Base-by-base conservation (phyloP, 1,284 basidiomycete genomes). In the Calocybe gambosa region DNA sequence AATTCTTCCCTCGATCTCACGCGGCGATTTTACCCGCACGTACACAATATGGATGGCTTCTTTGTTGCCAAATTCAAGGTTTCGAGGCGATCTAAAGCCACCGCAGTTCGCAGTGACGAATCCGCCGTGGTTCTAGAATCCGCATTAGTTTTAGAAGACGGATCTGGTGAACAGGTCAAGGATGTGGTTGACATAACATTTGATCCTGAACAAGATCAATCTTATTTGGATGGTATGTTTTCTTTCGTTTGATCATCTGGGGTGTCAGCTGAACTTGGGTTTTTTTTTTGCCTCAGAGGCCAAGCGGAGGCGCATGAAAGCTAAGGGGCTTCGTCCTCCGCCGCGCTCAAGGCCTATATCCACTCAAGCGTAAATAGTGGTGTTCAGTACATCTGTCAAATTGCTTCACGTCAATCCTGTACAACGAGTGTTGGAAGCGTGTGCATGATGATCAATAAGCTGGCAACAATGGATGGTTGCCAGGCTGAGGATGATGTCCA, bases 1-100 rank as follows among this genome's bases (percentile, higher is more conserved):
- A 77, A 88, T 64, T 76, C 87, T 28, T 86, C 79, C 51, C 70
- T 99, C 59, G 77, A 73, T 51, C 68, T 94, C 55, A 94, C 94
- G n/a, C 71, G 91, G 55, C 73, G 93, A 49, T 92, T 90, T 66
- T 93, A 91, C 63, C 91, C 91, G 10, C 90, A 93, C 63, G 87
- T 89, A 57, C 87, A 90, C 64, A 91, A 91, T 62, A 91, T 99
- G 89, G 96, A 99, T 66, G 96, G 96, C 1, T 99, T 99, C 77
- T 99, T 83, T 65, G 93, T 99, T 46, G 94, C 95, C 54, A 99
- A 99, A 69, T 90, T 99, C 75, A 96, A 93, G 68, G 85, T 99
- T 18, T 86, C 84, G 62, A 88, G 81, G 66, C 77, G 83, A 50
- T 63, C 68, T 42, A 93, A 90, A 69, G 62, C 56, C 21, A 63